phyloP scores from a whole-genome alignment of 305 asterid species.

The Striga hermonthica region DNA sequence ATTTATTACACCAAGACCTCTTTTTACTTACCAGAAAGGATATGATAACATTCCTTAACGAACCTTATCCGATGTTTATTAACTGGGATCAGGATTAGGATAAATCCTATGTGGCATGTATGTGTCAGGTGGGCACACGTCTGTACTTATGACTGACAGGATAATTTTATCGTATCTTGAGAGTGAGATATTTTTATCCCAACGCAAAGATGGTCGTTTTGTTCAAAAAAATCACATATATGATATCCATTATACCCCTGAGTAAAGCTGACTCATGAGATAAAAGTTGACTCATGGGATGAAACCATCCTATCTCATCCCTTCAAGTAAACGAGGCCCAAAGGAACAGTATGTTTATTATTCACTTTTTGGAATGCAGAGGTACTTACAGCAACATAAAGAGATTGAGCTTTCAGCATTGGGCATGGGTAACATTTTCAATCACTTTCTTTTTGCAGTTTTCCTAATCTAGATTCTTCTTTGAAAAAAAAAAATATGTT shows the following conservation, averaged over 20 bases:
- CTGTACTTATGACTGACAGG: no score
- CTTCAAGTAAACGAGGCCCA: no score
- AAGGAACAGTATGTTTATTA: background rate
- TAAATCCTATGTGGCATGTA: background rate
- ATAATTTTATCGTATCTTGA: no score
- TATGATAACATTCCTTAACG: background rate
- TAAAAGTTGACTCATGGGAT: no score
- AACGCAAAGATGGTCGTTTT: background rate
- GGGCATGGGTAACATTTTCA: conserved; percentile 69
- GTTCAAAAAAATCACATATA: background rate
- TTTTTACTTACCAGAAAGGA: background rate
- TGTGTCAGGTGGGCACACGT: no score
- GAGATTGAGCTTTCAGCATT: conserved; percentile 90
- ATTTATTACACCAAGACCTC: background rate
- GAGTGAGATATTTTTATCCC: no score
- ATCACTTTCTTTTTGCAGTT: conserved; percentile 5
- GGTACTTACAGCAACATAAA: conserved; percentile 76
- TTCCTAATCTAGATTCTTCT: background rate
- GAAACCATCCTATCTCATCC: no score
- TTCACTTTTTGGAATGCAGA: conserved; percentile 37
- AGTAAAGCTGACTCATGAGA: background rate
- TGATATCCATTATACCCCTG: background rate
- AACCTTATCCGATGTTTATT: no score
- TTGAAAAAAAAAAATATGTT: background rate
- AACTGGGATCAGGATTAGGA: background rate